A percentile compares a stretch with the other conserved stretches of the same genome.
Conservation (phyloP, 2,329 filamentous ascomycete genomes). For the Colletotrichum sp. region DNA sequence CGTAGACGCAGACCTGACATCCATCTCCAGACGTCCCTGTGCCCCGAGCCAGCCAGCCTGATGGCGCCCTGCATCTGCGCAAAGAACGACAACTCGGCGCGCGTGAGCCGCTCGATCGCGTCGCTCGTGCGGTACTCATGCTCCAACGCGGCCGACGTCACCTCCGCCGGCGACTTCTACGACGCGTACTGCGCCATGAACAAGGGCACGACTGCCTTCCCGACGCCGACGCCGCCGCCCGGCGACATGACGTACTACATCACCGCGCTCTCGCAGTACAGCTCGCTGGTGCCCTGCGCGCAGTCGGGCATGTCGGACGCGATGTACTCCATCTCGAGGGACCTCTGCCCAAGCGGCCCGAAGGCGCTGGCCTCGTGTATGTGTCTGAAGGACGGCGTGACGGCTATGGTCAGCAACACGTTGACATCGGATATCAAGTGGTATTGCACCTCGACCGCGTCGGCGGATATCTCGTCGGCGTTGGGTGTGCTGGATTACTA, state of each 20-base stretch:
- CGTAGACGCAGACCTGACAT: neutral
- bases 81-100: slow-evolving; percentile 53
- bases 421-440: slow-evolving; percentile 50
- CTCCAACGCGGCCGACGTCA: slow-evolving; percentile 49
- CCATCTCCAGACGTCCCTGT: slow-evolving; percentile 25
- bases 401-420: slow-evolving; percentile 41
- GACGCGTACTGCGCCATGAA: slow-evolving; percentile 57
- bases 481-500: slow-evolving; percentile 50
- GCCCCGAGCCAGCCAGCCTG: slow-evolving; percentile 42
- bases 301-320: slow-evolving; percentile 46
- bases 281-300: slow-evolving; percentile 49
- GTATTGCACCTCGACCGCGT: slow-evolving; percentile 47
- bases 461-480: slow-evolving; percentile 51
- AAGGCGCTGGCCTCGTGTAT: slow-evolving; percentile 57
- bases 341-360: slow-evolving; percentile 50
- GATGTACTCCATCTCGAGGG: slow-evolving; percentile 38
- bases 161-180: slow-evolving; percentile 55
- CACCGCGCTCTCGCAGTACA: slow-evolving; percentile 53
- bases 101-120: slow-evolving; percentile 47
- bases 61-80: slow-evolving; percentile 57
- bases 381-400: slow-evolving; percentile 55
- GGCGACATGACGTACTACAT: slow-evolving; percentile 63
- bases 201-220: slow-evolving; percentile 54
- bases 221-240: slow-evolving; percentile 48
- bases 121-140: slow-evolving; percentile 48